Percentiles rank a stretch among this genome's conserved stretches.
phyloP scores from a whole-genome alignment of 352 stramenopile genomes.

The Phytopythium oedochilum region DNA sequence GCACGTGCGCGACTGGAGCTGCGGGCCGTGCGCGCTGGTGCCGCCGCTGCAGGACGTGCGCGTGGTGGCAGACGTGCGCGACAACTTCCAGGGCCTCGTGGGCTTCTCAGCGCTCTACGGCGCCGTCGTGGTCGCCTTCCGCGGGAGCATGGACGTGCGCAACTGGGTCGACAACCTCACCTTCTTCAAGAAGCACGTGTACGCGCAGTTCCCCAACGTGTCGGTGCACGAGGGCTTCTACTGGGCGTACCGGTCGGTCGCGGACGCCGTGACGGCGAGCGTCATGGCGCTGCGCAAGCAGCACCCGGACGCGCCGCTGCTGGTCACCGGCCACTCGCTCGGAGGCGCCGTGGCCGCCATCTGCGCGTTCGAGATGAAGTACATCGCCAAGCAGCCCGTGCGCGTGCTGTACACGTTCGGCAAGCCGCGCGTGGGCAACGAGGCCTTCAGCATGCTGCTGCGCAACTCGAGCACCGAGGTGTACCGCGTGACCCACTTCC shows the following conservation, averaged over 20 bases:
- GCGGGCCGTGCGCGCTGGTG: constrained; percentile 61
- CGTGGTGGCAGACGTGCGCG: constrained; percentile 62
- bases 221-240: constrained; percentile 78
- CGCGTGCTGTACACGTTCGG: constrained; percentile 67
- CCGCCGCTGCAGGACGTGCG: constrained; percentile 35
- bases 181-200: constrained; percentile 70
- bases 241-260: constrained; percentile 71
- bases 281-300: constrained; percentile 24
- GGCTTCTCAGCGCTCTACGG: constrained; percentile 55
- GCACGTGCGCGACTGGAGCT: constrained; percentile 74
- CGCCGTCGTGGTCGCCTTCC: constrained; percentile 68
- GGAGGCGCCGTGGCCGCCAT: constrained; percentile 67
- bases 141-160: constrained; percentile 73
- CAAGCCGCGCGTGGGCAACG: constrained; percentile 71
- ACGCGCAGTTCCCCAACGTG: constrained; percentile 51
- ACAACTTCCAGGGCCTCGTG: constrained; percentile 78
- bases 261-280: constrained; percentile 31
- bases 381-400: constrained; percentile 53
- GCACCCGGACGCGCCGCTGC: constrained; percentile 39
- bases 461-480: constrained; percentile 51
- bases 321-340: constrained; percentile 74
- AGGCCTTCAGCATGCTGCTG: constrained; percentile 51
- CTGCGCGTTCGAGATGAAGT: constrained; percentile 69
- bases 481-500: constrained; percentile 73
- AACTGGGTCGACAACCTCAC: constrained; percentile 88